phyloP scores from a whole-genome alignment of 768 basidiomycete genomes.

The Tubosaeta brunneosetosa region DNA sequence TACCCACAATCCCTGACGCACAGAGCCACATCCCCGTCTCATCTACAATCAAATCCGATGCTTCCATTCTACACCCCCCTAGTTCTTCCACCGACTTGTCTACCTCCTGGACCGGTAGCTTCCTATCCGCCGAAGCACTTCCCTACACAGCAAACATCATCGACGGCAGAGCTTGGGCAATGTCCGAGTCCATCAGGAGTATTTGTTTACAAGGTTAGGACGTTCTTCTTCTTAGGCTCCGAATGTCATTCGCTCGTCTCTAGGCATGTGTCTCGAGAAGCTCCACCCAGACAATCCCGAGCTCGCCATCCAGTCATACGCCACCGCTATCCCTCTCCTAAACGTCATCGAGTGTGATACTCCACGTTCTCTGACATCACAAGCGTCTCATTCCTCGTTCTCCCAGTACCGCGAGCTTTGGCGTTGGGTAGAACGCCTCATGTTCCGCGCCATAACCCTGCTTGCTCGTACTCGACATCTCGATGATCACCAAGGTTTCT shows the following conservation, averaged over 20 bases:
- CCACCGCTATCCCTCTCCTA: slow-evolving; percentile 52
- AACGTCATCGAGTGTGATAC: slow-evolving; percentile 45
- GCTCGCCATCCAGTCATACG: slow-evolving; percentile 55
- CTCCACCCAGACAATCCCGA: slow-evolving; percentile 45
- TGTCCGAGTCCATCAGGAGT: slow-evolving; percentile 70
- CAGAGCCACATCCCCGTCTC: slow-evolving; percentile 48
- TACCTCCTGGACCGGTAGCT: slow-evolving; percentile 49
- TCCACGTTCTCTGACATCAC: slow-evolving; percentile 28
- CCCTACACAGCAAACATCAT: slow-evolving; percentile 49
- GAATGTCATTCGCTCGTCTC: background rate
- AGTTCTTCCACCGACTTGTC: slow-evolving; percentile 35
- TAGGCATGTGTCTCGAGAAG: slow-evolving; percentile 76
- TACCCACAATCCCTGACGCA: slow-evolving; percentile 52
- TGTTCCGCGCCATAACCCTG: slow-evolving; percentile 76
- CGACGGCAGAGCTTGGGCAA: slow-evolving; percentile 69
- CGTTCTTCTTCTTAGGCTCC: background rate
- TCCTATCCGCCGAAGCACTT: slow-evolving; percentile 39
- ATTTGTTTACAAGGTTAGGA: slow-evolving; percentile 70
- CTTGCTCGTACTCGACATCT: slow-evolving; percentile 44
- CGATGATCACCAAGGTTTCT: slow-evolving; percentile 34
- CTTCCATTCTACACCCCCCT: slow-evolving; percentile 35
- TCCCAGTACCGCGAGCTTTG: slow-evolving; percentile 74
- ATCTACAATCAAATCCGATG: slow-evolving; percentile 40
- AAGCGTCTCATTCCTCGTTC: slow-evolving; percentile 44
- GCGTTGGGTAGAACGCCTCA: slow-evolving; percentile 75